Evolutionary conservation across 371 early-diverging fungal genomes (phyloP), one percentile per base, ranked within the genome.

Genomic region (Pancytospora philotis): DNA sequence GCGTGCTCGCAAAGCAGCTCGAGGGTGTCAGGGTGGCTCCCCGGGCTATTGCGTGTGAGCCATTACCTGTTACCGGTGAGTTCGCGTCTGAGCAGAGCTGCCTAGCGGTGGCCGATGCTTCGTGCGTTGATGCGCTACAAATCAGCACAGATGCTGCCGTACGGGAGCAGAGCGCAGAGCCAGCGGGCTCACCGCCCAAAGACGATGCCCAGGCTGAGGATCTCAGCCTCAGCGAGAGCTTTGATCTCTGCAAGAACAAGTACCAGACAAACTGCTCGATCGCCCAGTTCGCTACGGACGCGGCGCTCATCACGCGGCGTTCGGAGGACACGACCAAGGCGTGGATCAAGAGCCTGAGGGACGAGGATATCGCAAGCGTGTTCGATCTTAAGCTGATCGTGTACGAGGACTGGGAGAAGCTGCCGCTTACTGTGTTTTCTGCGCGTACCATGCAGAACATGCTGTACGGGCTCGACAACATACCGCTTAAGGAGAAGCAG

Each of bases 351-450:
- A 81, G 87, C 31, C 86, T 91, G 48, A 88, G 86, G 3, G 84
- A 84, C 56, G 88, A 90, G 69, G 89, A 90, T 69, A 88, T 90
- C 64, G 84, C 87, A 68, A 88, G 86, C 62, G 76, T 89, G 58
- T 83, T 86, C 32, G 90, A 90, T 49, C 77, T 90, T 37, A 81
- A 77, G 57, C 83, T 85, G 51, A 57, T 81, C 27, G 65, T 73
- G 62, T 72, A 75, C 36, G 79, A 80, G 56, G 81, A 79, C 66
- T 79, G 80, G 79, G 77, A 77, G 30, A 69, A 59, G 55, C 69
- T 82, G 66, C 86, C 86, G 0, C 77, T 91, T 65, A 89, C 90
- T 1, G 89, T 91, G 1, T 90, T 90, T 84, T 88, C 90, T 1
- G 76, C 84, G 28, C 84, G 91, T 51, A 87, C 89, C 2, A 81